These are phyloP conservation scores for Periconia macrospinosa DNA, from an alignment of 2,329 filamentous ascomycete species.

Conservation along the genomic window DNA sequence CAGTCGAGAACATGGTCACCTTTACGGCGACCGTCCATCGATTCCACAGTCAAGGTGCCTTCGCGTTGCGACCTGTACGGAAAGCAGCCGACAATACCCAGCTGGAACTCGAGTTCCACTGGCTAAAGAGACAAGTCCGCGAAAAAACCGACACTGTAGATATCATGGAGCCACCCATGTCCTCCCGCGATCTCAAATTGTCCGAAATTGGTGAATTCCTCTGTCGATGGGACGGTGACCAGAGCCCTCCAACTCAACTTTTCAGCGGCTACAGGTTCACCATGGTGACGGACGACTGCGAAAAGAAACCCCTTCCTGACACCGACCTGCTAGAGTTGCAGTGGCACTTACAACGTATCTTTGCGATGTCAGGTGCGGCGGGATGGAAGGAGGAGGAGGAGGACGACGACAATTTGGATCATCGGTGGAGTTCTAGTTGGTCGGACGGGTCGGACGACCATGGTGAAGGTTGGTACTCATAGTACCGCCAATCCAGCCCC, in stretches of 20 bases:
- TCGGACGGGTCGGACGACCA: too few relatives aligned
- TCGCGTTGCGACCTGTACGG: slow-evolving; percentile 19
- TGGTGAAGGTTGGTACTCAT: too few relatives aligned
- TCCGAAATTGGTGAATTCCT: slow-evolving; percentile 5
- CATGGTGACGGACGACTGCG: slow-evolving; percentile 18
- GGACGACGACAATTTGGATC: too few relatives aligned
- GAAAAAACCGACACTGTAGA: slow-evolving; percentile 8
- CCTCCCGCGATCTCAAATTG: slow-evolving; percentile 11
- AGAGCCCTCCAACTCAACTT: slow-evolving; percentile 9
- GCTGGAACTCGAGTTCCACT: slow-evolving; percentile 22
- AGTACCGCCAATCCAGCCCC: too few relatives aligned
- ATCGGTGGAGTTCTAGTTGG: too few relatives aligned
- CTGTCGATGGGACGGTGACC: slow-evolving; percentile 8
- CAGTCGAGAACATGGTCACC: slow-evolving; percentile 18
- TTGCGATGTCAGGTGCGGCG: slow-evolving; percentile 21
- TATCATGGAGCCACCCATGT: slow-evolving; percentile 11
- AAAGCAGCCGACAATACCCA: slow-evolving; percentile 18
- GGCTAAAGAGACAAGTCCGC: slow-evolving; percentile 14
- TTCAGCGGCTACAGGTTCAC: slow-evolving; percentile 16
- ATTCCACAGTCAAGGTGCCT: slow-evolving; percentile 15
- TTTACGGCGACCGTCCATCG: slow-evolving; percentile 14
- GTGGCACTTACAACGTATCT: slow-evolving; percentile 20
- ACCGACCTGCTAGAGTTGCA: slow-evolving; percentile 18
- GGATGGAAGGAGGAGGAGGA: neutral
- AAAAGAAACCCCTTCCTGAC: slow-evolving; percentile 17